Evolutionary conservation across 768 basidiomycete genomes (phyloP), one percentile per base, ranked within the genome.

Genomic region (Auricularia sp.): DNA sequence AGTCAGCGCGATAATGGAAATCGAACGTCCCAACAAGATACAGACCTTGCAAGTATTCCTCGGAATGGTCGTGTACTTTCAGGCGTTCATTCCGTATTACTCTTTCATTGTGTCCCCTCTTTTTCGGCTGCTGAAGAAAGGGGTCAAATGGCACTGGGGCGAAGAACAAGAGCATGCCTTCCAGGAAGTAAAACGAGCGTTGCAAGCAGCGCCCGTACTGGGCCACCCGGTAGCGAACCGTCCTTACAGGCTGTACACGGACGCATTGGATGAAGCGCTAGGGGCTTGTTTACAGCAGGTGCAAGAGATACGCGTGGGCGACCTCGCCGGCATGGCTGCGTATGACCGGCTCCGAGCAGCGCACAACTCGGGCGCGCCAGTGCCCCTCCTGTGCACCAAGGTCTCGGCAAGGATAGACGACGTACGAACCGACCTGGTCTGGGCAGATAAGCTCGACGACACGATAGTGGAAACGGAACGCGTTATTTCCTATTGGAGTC

Each of bases 11-110:
- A 77, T 79, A 21, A 2, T 72, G 0, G 66, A 73, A 6, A 64
- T 78, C 0, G 66, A 42, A 1, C 59, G 59, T 3, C 77, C 76
- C 0, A 29, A 18, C 0, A 72, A 71, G 21, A 65, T 71, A 0
- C 16, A 63, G 11, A 72, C 75, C 14, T 61, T 78, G 7, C 75
- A 76, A 60, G 70, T 64, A 3, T 77, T 76, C 65, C 65, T 77
- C 1, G 77, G 77, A 0, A 77, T 75, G 74, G 72, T 75, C 34
- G 74, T 77, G 0, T 78, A 78, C 61, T 78, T 78, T 65, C 68
- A 76, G 0, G 39, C 68, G 0, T 79, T 74, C 66, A 73, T 79
- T 18, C 76, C 47, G 47, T 51, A 51, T 3, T 78, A 77, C 65
- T 67, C 77, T 0, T 71, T 68, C 64, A 73, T 77, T 1, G 75